Conservation (phyloP, 257 asterid species). For the Fraxinus americana region DNA sequence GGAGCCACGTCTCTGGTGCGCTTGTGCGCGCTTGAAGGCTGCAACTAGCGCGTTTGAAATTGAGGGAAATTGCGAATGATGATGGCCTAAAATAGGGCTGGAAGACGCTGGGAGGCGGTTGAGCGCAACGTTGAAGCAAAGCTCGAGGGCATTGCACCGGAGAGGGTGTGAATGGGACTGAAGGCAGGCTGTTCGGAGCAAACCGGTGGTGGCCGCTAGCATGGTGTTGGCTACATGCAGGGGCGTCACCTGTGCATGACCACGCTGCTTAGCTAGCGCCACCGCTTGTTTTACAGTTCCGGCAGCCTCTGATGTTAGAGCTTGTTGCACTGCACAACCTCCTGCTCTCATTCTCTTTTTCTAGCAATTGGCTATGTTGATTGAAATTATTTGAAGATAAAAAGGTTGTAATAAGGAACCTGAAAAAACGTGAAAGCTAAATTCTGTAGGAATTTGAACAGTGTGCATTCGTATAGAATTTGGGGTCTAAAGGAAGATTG, state of each 20-base stretch:
- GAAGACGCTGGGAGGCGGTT: constrained; percentile 77
- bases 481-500: neutral
- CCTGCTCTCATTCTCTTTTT: constrained; percentile 64
- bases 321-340: constrained; percentile 65
- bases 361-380: neutral
- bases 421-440: constrained; percentile 12
- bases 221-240: constrained; percentile 87
- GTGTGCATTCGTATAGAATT: neutral
- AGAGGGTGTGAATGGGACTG: constrained; percentile 87
- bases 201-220: constrained; percentile 60
- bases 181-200: constrained; percentile 65
- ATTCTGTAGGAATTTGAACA: neutral
- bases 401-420: constrained; percentile 10
- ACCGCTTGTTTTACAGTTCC: constrained; percentile 62
- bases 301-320: constrained; percentile 59
- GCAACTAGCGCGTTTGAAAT: constrained; percentile 89
- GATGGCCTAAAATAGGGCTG: constrained; percentile 41
- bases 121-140: constrained; percentile 91
- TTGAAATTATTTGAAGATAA: constrained; percentile 1
- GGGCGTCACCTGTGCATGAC: constrained; percentile 96
- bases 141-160: constrained; percentile 92
- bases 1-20: constrained; percentile 83
- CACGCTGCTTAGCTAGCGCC: constrained; percentile 70
- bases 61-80: constrained; percentile 48
- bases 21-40: constrained; percentile 91